Evolutionary conservation across 2,329 filamentous ascomycete genomes (phyloP).

Genomic region (Didymella lethalis): DNA sequence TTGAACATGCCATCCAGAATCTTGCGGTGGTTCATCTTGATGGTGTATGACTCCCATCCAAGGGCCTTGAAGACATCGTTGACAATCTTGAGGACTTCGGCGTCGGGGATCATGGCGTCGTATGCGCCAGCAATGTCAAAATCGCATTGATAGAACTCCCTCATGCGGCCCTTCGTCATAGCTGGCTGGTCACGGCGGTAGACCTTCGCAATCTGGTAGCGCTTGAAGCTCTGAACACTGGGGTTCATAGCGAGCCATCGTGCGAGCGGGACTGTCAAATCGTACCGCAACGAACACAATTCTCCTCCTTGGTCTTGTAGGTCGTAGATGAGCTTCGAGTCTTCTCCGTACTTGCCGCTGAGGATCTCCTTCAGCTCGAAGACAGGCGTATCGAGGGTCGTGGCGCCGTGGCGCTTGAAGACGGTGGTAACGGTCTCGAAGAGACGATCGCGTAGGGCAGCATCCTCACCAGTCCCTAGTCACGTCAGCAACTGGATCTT

Average conservation of each 20-base stretch:
- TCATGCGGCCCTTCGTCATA: slow-evolving; percentile 90
- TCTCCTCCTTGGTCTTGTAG: slow-evolving; percentile 88
- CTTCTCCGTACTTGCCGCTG: slow-evolving; percentile 89
- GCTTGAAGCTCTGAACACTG: slow-evolving; percentile 81
- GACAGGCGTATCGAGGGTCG: slow-evolving; percentile 66
- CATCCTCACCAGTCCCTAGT: slow-evolving; percentile 44
- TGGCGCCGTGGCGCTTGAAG: slow-evolving; percentile 51
- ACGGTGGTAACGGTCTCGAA: slow-evolving; percentile 47
- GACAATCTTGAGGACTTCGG: slow-evolving; percentile 84
- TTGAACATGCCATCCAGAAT: slow-evolving; percentile 92
- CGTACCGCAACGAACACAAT: slow-evolving; percentile 83
- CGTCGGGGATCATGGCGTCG: slow-evolving; percentile 91
- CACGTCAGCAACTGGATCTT: slow-evolving; percentile 23
- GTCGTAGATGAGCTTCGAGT: slow-evolving; percentile 91
- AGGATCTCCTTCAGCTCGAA: slow-evolving; percentile 90
- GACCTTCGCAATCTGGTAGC: slow-evolving; percentile 95
- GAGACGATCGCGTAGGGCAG: slow-evolving; percentile 47
- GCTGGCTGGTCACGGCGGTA: slow-evolving; percentile 78
- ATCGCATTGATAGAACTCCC: slow-evolving; percentile 97
- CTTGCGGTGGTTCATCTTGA: slow-evolving; percentile 95
- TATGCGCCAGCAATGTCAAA: slow-evolving; percentile 88
- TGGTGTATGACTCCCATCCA: slow-evolving; percentile 78
- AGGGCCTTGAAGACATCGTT: slow-evolving; percentile 85
- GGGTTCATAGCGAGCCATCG: slow-evolving; percentile 93
- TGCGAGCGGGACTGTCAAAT: slow-evolving; percentile 88